Conservation (phyloP, 768 basidiomycete genomes). For the Austroboletus eburneus region DNA sequence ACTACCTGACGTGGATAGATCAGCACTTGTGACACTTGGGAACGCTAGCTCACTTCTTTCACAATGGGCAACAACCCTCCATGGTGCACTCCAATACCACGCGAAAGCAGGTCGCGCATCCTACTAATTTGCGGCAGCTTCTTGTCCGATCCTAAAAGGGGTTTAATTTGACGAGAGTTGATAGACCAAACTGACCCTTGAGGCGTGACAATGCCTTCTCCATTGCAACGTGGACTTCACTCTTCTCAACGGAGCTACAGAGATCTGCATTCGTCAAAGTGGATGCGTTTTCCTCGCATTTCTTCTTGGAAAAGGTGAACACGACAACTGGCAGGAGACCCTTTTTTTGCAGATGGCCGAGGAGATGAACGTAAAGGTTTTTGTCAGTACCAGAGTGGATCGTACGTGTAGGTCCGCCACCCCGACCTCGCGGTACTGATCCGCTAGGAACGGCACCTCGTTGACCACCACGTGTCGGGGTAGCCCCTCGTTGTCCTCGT, state of each 20-base stretch:
- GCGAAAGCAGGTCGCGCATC: conserved; percentile 83
- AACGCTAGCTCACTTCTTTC: conserved; percentile 69
- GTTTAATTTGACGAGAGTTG: conserved; percentile 2
- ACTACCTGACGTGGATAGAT: conserved; percentile 59
- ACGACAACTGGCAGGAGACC: conserved; percentile 88
- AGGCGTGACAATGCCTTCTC: conserved; percentile 88
- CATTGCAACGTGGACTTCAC: conserved; percentile 91
- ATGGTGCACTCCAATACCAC: conserved; percentile 97
- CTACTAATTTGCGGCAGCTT: conserved; percentile 88
- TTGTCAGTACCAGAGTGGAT: conserved; percentile 75
- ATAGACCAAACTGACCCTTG: conserved; percentile 56
- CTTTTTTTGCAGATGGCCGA: conserved; percentile 83
- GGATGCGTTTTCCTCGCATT: conserved; percentile 93
- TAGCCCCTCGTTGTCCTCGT: conserved; percentile 43
- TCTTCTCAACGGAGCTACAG: conserved; percentile 88
- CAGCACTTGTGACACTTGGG: background rate
- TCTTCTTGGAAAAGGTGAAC: conserved; percentile 96
- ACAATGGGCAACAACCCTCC: conserved; percentile 95
- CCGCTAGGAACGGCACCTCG: conserved; percentile 46
- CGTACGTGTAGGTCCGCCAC: conserved; percentile 48
- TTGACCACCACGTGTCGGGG: conserved; percentile 49
- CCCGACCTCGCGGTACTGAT: conserved; percentile 32
- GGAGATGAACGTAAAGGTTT: conserved; percentile 89
- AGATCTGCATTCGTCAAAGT: conserved; percentile 87
- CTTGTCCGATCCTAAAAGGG: conserved; percentile 72